These are phyloP conservation scores for Musa schizocarpa DNA, from an alignment of 176 grass and related monocot species.

Conservation along the genomic window DNA sequence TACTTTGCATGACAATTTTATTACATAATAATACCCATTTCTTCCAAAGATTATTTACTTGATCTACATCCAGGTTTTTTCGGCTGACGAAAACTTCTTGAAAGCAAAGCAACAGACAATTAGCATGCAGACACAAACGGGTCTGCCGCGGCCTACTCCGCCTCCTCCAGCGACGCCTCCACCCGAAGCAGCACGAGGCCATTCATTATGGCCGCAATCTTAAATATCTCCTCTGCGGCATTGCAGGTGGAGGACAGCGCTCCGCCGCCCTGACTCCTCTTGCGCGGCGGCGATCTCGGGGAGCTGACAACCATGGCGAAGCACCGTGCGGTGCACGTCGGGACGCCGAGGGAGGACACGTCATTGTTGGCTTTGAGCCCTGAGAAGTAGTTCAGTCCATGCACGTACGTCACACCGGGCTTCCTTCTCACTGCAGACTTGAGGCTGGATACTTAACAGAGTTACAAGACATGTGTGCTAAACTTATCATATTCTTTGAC, in stretches of 20 bases:
- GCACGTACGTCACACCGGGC: conserved; percentile 40
- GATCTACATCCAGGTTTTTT: neutral
- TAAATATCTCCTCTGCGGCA: conserved; percentile 69
- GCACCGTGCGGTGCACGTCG: conserved; percentile 40
- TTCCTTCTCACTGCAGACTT: no score
- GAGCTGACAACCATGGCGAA: conserved; percentile 50
- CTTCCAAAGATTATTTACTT: no score
- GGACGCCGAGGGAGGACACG: conserved; percentile 49
- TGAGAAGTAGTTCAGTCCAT: conserved; percentile 58
- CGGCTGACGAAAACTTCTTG: neutral
- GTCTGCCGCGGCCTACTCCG: conserved; percentile 34
- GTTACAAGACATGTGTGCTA: no score
- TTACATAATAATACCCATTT: no score
- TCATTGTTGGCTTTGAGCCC: conserved; percentile 58
- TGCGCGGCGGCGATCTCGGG: conserved; percentile 16
- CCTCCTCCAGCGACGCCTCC: conserved; percentile 62
- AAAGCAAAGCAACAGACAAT: neutral
- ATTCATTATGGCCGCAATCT: conserved; percentile 75
- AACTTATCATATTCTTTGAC: no score
- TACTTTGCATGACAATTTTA: no score
- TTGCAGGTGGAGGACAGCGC: conserved; percentile 50
- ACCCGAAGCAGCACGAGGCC: conserved; percentile 68
- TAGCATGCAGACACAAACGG: neutral
- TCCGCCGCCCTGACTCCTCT: conserved; percentile 29
- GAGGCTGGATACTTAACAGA: no score